These are phyloP conservation scores for Mortierella sp. DNA, from an alignment of 371 early-diverging fungal genomes.

Conservation along the genomic window DNA sequence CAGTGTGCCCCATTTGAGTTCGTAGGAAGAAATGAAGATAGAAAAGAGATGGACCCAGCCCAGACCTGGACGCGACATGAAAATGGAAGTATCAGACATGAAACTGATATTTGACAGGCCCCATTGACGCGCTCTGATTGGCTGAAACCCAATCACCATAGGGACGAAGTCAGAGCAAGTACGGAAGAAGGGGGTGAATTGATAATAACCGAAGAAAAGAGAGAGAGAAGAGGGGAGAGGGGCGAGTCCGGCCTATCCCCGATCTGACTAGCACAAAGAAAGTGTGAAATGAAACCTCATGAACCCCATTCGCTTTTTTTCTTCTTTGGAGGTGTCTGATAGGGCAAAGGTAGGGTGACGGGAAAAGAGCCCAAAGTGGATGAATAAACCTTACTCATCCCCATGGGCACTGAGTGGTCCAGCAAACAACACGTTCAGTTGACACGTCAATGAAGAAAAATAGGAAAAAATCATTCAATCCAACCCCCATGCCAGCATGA, in stretches of 20 bases:
- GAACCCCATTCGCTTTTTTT: no score
- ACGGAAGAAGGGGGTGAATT: no score
- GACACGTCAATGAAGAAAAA: not conserved
- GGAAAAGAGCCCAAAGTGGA: not conserved
- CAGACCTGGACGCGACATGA: not conserved
- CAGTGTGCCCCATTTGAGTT: no score
- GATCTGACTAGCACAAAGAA: not conserved
- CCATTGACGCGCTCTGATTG: conserved; percentile 6
- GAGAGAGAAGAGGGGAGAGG: not conserved
- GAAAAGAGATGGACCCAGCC: not conserved
- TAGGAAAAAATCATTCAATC: not conserved
- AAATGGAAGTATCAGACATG: not conserved
- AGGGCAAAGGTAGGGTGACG: not conserved
- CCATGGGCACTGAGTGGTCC: not conserved
- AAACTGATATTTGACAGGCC: not conserved
- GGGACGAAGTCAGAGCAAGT: not conserved
- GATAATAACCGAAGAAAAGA: not conserved
- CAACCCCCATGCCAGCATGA: conserved; percentile 7
- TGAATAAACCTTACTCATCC: not conserved
- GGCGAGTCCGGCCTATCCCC: not conserved
- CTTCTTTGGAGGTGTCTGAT: no score
- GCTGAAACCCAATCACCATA: not conserved
- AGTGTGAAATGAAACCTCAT: not conserved
- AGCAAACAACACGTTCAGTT: not conserved
- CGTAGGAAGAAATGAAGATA: no score